These are phyloP conservation scores for Boletellus emodensis DNA, from an alignment of 768 basidiomycete genomes.

Conservation along the genomic window DNA sequence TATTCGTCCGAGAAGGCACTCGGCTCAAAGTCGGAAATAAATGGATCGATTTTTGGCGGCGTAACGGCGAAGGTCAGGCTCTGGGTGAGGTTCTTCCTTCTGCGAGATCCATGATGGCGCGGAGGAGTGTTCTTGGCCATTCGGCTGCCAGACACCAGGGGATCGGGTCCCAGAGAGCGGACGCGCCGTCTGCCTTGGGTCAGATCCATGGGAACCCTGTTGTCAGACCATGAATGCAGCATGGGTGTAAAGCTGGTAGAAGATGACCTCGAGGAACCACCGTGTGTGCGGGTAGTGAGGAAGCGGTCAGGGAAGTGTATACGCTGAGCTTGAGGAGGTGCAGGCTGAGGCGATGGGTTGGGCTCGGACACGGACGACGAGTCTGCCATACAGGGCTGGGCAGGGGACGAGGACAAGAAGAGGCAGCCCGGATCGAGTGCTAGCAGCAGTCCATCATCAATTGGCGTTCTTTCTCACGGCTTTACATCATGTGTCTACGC, in stretches of 20 bases:
- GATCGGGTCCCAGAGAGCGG: slow-evolving; percentile 20
- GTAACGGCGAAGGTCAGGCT: slow-evolving; percentile 14
- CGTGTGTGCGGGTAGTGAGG: slow-evolving; percentile 21
- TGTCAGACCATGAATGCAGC: slow-evolving; percentile 12
- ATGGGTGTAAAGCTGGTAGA: slow-evolving; percentile 21
- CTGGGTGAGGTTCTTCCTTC: slow-evolving; percentile 16
- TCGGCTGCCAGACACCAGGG: slow-evolving; percentile 10
- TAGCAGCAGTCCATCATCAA: neutral
- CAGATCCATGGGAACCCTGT: slow-evolving; percentile 3
- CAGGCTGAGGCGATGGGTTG: slow-evolving; percentile 11
- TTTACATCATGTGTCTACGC: slow-evolving; percentile 3
- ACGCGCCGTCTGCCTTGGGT: slow-evolving; percentile 19
- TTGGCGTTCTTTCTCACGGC: slow-evolving; percentile 17
- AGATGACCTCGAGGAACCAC: slow-evolving; percentile 31
- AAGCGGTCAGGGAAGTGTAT: slow-evolving; percentile 35
- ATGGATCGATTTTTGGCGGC: slow-evolving; percentile 25
- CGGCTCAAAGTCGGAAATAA: slow-evolving; percentile 35
- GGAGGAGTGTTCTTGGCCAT: slow-evolving; percentile 14
- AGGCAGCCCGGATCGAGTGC: neutral
- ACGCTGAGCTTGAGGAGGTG: slow-evolving; percentile 11
- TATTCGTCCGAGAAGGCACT: slow-evolving; percentile 69
- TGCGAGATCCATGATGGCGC: slow-evolving; percentile 17
- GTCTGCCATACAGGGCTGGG: slow-evolving; percentile 29
- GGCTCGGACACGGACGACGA: slow-evolving; percentile 19
- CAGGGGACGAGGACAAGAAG: neutral